A percentile compares a stretch with the other conserved stretches of the same genome.
Conservation (phyloP, 305 asterid species). For the Petunia hybrid region DNA sequence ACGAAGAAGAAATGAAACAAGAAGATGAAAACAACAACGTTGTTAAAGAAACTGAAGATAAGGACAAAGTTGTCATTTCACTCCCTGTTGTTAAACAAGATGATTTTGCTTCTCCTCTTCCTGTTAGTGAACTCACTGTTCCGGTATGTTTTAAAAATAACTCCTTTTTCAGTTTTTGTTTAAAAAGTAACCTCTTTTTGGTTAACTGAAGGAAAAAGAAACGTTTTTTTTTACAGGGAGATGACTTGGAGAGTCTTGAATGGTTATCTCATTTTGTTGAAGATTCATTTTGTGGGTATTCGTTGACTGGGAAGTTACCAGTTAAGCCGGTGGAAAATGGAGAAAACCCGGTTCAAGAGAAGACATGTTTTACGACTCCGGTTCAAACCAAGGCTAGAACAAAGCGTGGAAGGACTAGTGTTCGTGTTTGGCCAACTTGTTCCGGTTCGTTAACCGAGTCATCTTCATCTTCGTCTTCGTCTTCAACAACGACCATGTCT, state of each 20-base stretch:
- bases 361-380: constrained; percentile 52
- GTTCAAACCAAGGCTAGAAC: constrained; percentile 85
- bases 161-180: neutral
- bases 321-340: constrained; percentile 31
- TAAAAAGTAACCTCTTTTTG: neutral
- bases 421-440: constrained; percentile 62
- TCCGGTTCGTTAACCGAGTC: constrained; percentile 58
- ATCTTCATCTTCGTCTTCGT: constrained; percentile 61
- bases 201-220: neutral
- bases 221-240: constrained; percentile 49
- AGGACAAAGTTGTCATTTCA: constrained; percentile 18
- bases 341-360: constrained; percentile 37
- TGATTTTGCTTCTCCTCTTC: constrained; percentile 59
- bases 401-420: constrained; percentile 60
- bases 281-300: constrained; percentile 64
- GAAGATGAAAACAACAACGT: neutral
- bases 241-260: constrained; percentile 77
- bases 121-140: constrained; percentile 51
- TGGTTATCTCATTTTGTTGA: constrained; percentile 86
- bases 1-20: constrained; percentile 39
- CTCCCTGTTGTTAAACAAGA: constrained; percentile 37
- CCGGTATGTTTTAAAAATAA: constrained; percentile 49
- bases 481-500: constrained; percentile 61
- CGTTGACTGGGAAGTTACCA: constrained; percentile 46
- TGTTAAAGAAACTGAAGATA: constrained; percentile 30